These are phyloP conservation scores for Phytomonas serpens DNA, from an alignment of 208 protist genomes.

Conservation along the genomic window DNA sequence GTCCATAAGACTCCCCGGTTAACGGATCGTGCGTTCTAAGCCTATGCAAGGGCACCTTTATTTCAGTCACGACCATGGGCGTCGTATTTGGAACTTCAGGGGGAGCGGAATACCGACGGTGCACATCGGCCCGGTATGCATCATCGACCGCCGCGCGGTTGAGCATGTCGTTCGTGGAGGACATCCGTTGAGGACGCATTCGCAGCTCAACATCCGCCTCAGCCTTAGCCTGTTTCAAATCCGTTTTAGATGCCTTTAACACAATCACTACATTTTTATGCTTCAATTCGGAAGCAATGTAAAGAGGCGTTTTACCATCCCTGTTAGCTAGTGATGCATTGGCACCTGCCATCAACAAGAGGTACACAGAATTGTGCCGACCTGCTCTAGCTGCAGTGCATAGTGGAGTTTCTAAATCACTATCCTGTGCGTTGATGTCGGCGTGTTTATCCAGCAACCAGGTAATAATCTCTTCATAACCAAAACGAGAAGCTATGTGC, in stretches of 20 bases:
- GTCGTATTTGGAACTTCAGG: slow-evolving; percentile 18
- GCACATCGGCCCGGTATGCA: slow-evolving; percentile 25
- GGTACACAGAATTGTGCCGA: slow-evolving; percentile 55
- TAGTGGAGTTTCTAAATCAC: slow-evolving; percentile 64
- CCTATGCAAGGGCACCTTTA: slow-evolving; percentile 61
- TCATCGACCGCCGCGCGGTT: slow-evolving; percentile 40
- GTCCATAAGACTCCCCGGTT: slow-evolving; percentile 44
- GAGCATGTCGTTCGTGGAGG: slow-evolving; percentile 58
- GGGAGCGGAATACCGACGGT: slow-evolving; percentile 19
- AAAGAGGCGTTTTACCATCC: slow-evolving; percentile 79
- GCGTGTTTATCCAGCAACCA: slow-evolving; percentile 38
- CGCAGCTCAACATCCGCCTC: slow-evolving; percentile 54
- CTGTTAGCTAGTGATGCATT: slow-evolving; percentile 50
- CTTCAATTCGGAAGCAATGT: slow-evolving; percentile 78
- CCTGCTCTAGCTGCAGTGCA: slow-evolving; percentile 61
- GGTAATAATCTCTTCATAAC: slow-evolving; percentile 33
- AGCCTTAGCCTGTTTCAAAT: slow-evolving; percentile 58
- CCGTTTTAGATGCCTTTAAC: slow-evolving; percentile 44
- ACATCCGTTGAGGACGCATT: slow-evolving; percentile 34
- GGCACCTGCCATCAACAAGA: slow-evolving; percentile 44
- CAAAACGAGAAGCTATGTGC: slow-evolving; percentile 55
- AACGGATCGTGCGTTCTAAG: slow-evolving; percentile 46
- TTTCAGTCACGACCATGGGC: slow-evolving; percentile 66
- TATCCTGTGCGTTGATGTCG: slow-evolving; percentile 65
- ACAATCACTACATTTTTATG: slow-evolving; percentile 77